Percentiles rank a stretch among this genome's conserved stretches.
These are phyloP conservation scores for Mucor ambiguus DNA, from an alignment of 371 early-diverging fungal species.

Conservation along the genomic window DNA sequence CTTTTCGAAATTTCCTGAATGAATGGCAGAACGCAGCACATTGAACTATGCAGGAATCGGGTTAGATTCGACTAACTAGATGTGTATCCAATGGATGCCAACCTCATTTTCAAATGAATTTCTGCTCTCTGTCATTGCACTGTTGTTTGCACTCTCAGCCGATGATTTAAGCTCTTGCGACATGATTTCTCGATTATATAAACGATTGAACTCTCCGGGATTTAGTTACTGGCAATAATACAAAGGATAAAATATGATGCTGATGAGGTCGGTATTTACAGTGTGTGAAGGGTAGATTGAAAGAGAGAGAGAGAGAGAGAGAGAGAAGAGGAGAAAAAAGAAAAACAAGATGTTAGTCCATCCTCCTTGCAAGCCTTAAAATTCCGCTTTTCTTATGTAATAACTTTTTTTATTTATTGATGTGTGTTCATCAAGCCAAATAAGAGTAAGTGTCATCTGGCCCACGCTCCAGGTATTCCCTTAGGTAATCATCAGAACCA, in stretches of 20 bases:
- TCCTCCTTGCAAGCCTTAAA: not conserved
- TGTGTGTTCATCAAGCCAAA: conserved; percentile 20
- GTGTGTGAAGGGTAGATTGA: not conserved
- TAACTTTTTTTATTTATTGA: not conserved
- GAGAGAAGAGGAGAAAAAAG: conserved; percentile 1
- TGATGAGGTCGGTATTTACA: not conserved
- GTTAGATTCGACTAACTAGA: not conserved
- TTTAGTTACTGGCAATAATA: not conserved
- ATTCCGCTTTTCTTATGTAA: conserved; percentile 1
- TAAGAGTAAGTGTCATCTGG: conserved; percentile 35
- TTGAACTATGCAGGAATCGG: not conserved
- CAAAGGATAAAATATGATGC: not conserved
- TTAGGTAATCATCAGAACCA: conserved; percentile 6
- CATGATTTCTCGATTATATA: conserved; percentile 1
- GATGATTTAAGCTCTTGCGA: conserved; percentile 12
- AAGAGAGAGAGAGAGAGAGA: not conserved
- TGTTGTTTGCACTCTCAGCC: not conserved
- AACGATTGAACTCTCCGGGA: not conserved
- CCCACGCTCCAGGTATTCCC: conserved; percentile 40
- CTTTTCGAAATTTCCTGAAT: conserved; percentile 24
- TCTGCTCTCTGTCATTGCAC: not conserved
- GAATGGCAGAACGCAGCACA: conserved; percentile 9
- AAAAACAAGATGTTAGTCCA: conserved; percentile 1
- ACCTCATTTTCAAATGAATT: conserved; percentile 19
- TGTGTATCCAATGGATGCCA: not conserved